These are phyloP conservation scores for Dryas octopetala DNA, from an alignment of 306 rosid species.

Conservation along the genomic window DNA sequence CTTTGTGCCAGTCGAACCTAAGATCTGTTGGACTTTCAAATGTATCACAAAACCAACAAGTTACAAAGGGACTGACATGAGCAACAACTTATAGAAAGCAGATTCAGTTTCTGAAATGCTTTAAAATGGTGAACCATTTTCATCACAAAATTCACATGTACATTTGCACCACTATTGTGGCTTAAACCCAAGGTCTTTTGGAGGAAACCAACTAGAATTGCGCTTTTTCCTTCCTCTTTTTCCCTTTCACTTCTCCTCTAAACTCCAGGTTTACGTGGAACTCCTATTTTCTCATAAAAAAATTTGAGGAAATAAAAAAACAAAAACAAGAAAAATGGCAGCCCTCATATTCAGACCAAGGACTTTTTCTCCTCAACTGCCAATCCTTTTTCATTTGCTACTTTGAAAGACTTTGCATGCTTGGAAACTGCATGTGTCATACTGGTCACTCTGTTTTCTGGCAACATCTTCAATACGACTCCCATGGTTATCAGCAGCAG, in stretches of 20 bases:
- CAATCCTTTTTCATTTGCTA: neutral
- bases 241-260: too few species aligned
- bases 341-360: constrained; percentile 29
- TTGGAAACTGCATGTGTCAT: constrained; percentile 13
- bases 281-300: too few species aligned
- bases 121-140: neutral
- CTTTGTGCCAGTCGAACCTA: too few species aligned
- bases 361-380: constrained; percentile 34
- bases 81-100: neutral
- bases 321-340: neutral
- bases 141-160: neutral
- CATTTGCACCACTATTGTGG: neutral
- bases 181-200: neutral
- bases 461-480: constrained; percentile 50
- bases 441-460: constrained; percentile 30
- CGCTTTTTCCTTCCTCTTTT: too few species aligned
- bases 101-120: neutral
- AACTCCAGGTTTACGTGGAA: too few species aligned
- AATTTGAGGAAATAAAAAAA: too few species aligned
- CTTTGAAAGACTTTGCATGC: constrained; percentile 18
- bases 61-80: too few species aligned
- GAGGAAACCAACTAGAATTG: neutral
- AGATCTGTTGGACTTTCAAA: too few species aligned
- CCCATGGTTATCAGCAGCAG: constrained; percentile 59
- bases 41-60: neutral